Conservation (phyloP, 257 asterid species). For the Solanum medicagineum region DNA sequence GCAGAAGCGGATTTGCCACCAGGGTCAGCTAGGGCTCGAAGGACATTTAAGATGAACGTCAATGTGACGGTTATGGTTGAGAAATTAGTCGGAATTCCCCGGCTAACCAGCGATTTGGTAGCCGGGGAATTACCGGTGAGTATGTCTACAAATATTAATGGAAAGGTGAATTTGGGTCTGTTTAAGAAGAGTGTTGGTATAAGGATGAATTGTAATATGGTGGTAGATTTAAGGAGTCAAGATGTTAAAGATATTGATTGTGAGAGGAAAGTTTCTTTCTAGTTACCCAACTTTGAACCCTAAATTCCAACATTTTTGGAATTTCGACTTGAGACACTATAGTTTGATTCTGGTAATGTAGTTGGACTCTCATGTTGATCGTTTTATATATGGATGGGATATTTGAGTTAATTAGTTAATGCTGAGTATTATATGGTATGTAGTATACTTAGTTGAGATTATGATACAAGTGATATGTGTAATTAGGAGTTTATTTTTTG, state of each 20-base stretch:
- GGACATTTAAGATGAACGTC: conserved; percentile 10
- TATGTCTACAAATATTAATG: conserved; percentile 12
- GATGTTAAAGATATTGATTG: conserved; percentile 12
- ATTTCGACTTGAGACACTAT: no score
- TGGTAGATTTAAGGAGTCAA: conserved; percentile 1
- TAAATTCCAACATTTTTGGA: no score
- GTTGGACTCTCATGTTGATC: no score
- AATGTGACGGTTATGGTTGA: not conserved
- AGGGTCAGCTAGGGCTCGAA: conserved; percentile 2
- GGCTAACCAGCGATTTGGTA: conserved; percentile 6
- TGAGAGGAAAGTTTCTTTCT: conserved; percentile 8
- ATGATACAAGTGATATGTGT: not conserved
- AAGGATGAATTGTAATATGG: conserved; percentile 13
- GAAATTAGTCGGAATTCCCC: conserved; percentile 3
- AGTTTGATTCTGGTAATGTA: no score
- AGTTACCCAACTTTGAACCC: not conserved
- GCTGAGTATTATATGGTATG: not conserved
- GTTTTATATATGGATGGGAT: not conserved
- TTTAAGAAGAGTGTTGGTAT: conserved; percentile 8
- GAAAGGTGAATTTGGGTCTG: conserved; percentile 15
- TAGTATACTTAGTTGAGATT: not conserved
- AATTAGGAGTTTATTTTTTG: not conserved
- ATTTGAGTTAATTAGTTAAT: not conserved
- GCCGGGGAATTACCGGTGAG: conserved; percentile 10
- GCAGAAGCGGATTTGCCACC: conserved; percentile 2